Base-by-base conservation (phyloP, 2,329 filamentous ascomycete species). In the Aspergillus persii region DNA sequence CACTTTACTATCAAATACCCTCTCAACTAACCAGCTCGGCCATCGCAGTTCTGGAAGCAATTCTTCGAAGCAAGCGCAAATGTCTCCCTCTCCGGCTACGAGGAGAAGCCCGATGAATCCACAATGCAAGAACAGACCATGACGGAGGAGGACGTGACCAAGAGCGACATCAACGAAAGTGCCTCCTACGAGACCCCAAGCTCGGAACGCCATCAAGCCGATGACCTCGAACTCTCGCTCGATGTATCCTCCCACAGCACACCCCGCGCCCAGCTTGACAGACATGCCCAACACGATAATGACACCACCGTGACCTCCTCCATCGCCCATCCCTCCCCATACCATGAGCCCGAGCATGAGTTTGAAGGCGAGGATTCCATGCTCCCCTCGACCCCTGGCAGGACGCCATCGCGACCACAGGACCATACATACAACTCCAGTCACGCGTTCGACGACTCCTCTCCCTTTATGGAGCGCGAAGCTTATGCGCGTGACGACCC, bases 51-150 rank as follows among this genome's bases (percentile, higher is more conserved):
- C 78, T 99, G 95, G 95, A 99, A 99, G 78, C 93, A 98, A 80
- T 99, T 99, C 81, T 99, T 99, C 77, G 95, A 99, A 79, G 92
- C 95, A 39, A 96, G 93, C 51, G 95, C 95, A 73, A 98, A 99
- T 70, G 94, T 99, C 29, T 96, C 94, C 9, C 84, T 99, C 9
- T 96, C 92, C 0, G 92, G 93, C 30, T 97, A 99, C 75, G 94
- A 96, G 72, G 93, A 96, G 71, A 83, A 87, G 26, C 86, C 86
- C 12, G 74, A 75, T 6, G 79, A 81, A 29, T 87, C 89, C n/a
- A 86, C 84, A 54, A 69, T 79, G 75, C 51, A 80, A 46, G 78
- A 79, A 70, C 69, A 84, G 78, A 73, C 79, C 57, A 81, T 80
- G 1, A 83, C 83, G 0, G 79, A 85, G 58, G 82, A 84, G 47